Conservation (phyloP, 2,329 filamentous ascomycete species). For the Lachnellula suecica region DNA sequence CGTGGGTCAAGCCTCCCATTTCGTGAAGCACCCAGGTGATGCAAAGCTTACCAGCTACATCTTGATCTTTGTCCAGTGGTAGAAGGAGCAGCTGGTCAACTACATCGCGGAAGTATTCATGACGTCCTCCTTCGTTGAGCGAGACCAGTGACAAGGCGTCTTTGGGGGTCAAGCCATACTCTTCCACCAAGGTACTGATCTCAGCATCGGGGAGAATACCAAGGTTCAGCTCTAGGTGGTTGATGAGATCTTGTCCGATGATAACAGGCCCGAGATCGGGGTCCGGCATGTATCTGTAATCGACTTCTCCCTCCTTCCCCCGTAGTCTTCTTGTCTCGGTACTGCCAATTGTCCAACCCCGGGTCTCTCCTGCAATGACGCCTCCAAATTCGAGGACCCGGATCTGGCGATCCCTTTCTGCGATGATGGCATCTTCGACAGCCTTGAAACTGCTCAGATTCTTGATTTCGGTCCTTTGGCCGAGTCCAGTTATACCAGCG, state of each 20-base stretch:
- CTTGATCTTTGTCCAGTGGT: constrained; percentile 4
- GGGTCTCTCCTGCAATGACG: constrained; percentile 77
- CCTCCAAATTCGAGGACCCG: constrained; percentile 73
- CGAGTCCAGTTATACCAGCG: too few species aligned
- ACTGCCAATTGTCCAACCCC: constrained; percentile 86
- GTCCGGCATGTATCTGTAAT: constrained; percentile 98
- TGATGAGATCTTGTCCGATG: constrained; percentile 69
- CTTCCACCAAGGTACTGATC: constrained; percentile 57
- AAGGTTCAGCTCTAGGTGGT: constrained; percentile 60
- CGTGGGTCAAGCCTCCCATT: constrained; percentile 65
- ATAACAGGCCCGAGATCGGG: constrained; percentile 82
- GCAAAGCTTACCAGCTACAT: constrained; percentile 44
- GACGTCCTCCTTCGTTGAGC: constrained; percentile 73
- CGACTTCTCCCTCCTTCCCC: constrained; percentile 94
- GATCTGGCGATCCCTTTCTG: constrained; percentile 89
- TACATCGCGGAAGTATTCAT: constrained; percentile 79
- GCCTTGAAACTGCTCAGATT: constrained; percentile 94
- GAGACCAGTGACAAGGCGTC: constrained; percentile 80
- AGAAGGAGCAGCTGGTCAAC: constrained; percentile 39
- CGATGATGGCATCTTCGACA: constrained; percentile 90
- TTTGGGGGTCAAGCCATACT: constrained; percentile 71
- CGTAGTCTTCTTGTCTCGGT: constrained; percentile 79
- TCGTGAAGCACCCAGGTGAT: constrained; percentile 75
- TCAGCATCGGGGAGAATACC: constrained; percentile 73
- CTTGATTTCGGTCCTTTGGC: constrained; percentile 94